Evolutionary conservation across 2,329 filamentous ascomycete genomes (phyloP).

Genomic region (Passalora sequoiae): DNA sequence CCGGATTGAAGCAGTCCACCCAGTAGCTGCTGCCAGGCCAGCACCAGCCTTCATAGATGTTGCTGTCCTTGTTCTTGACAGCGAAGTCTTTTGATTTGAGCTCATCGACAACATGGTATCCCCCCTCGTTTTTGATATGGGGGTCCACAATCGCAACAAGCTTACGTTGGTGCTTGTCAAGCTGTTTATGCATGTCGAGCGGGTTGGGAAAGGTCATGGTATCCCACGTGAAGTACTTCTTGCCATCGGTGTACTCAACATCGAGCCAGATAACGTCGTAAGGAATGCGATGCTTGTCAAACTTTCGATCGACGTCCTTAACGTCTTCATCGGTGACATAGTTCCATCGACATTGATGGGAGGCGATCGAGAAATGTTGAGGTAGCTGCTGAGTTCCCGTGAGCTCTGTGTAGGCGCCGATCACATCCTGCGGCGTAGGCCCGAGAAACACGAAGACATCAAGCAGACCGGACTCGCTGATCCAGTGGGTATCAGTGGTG

Average conservation of each 20-base stretch:
- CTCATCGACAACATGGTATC: conserved; percentile 72
- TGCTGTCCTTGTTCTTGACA: conserved; percentile 83
- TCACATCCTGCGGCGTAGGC: conserved; percentile 75
- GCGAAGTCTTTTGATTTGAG: conserved; percentile 78
- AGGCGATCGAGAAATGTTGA: conserved; percentile 84
- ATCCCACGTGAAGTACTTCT: conserved; percentile 99
- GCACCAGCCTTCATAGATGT: conserved; percentile 93
- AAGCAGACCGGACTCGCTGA: conserved; percentile 83
- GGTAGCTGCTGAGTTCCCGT: conserved; percentile 89
- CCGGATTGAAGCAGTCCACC: conserved; percentile 95
- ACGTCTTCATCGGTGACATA: conserved; percentile 97
- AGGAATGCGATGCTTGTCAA: conserved; percentile 90
- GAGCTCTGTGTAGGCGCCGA: conserved; percentile 76
- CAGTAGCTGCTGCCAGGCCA: conserved; percentile 97
- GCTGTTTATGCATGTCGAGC: conserved; percentile 77
- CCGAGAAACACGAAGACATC: conserved; percentile 95
- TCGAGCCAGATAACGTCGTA: conserved; percentile 99
- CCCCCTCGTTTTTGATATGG: conserved; percentile 87
- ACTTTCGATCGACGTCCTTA: conserved; percentile 90
- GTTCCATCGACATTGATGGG: conserved; percentile 99
- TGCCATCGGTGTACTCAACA: conserved; percentile 93
- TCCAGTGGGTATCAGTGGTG: conserved; percentile 89
- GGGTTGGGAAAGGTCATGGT: conserved; percentile 81
- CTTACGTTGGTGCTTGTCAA: conserved; percentile 80
- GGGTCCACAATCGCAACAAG: conserved; percentile 93